Evolutionary conservation across 345 rosid genomes (phyloP).

Genomic region (Abelmoschus esculentus): DNA sequence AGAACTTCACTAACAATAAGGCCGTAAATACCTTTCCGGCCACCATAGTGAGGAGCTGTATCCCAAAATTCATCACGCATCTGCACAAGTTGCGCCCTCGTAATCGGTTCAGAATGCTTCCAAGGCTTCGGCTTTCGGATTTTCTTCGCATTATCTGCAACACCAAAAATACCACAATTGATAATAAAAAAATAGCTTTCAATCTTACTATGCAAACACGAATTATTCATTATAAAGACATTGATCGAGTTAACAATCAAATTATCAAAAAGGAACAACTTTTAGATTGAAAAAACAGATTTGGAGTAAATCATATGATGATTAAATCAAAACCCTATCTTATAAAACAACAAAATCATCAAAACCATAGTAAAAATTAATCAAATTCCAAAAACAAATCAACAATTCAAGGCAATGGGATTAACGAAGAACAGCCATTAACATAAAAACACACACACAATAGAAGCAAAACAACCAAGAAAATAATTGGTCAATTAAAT

Average conservation of each 20-base stretch:
- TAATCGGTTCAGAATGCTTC: constrained; percentile 75
- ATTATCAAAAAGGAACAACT: background rate
- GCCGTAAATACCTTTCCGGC: constrained; percentile 53
- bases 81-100: constrained; percentile 60
- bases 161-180: background rate
- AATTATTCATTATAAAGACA: background rate
- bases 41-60: constrained; percentile 95
- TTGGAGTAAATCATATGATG: background rate
- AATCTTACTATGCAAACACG: background rate
- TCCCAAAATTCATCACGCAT: constrained; percentile 94
- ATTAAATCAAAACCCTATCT: background rate
- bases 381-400: background rate
- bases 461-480: background rate
- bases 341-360: background rate
- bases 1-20: background rate
- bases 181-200: background rate
- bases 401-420: background rate
- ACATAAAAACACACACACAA: background rate
- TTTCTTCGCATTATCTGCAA: constrained; percentile 50
- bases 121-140: constrained; percentile 90
- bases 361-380: background rate
- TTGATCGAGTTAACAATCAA: background rate
- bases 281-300: background rate
- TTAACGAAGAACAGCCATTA: background rate
- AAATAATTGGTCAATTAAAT: background rate